Evolutionary conservation across 495 filamentous ascomycete species (phyloP), one percentile per base, ranked within the genome.

Genomic region (Aspergillus ellipticus): DNA sequence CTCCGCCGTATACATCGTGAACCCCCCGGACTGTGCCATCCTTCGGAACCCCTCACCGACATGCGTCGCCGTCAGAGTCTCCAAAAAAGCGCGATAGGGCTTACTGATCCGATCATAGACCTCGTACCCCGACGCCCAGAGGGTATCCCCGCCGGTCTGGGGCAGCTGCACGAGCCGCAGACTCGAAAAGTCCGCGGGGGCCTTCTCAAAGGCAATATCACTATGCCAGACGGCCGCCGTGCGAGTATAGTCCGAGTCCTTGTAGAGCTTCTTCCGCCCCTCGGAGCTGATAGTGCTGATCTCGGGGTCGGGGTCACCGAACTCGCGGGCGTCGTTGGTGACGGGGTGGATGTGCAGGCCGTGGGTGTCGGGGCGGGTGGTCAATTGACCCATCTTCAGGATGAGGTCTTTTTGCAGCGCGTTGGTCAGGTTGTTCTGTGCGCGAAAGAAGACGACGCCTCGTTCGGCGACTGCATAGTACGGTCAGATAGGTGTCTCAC

Each of bases 361-460:
- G 6, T 79, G 81, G 6, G 69, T 76, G 3, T 66, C 58, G 2
- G 84, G 85, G 55, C 84, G 82, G 56, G 84, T 85, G 7, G 81
- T 74, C 0, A 85, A 74, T 60, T 82, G 66, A 17, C 85, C 84
- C 0, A 90, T 74, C 0, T 75, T 70, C 37, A 84, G 75, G 6
- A 79, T 75, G 0, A 89, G 75, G 51, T 82, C 71, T 62, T 89
- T 91, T 58, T 85, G 82, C 13, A 82, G 70, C 7, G 84, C 79
- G 60, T 84, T 79, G 51, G 73, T 80, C 13, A 87, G 65, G 58
- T 77, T 77, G 64, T 86, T 76, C 56, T 90, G 87, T 29, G 76
- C 74, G 29, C 86, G 82, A 73, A 92, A 89, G 74, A 89, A 89
- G 42, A 90, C 85, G 0, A 91, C 87, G 13, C 86, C 86, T 1